phyloP scores from a whole-genome alignment of 345 rosid species.

The Cardamine occulta region DNA sequence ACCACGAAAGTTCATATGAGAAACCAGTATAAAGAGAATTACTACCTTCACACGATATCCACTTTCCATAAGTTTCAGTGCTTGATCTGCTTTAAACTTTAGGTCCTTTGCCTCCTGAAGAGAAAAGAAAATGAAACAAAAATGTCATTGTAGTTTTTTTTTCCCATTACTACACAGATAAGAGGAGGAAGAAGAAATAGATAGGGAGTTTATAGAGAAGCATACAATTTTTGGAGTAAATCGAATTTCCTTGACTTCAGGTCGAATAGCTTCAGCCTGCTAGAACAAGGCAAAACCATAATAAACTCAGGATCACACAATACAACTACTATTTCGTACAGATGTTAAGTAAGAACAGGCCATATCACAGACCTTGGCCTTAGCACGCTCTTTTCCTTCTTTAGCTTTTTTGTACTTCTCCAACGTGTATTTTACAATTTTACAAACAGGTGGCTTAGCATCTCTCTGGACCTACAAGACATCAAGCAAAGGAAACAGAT shows the following conservation, averaged over 20 bases:
- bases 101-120: slow-evolving; percentile 82
- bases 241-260: slow-evolving; percentile 70
- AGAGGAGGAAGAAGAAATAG: not conserved
- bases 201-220: slow-evolving; percentile 27
- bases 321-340: not conserved
- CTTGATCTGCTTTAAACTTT: slow-evolving; percentile 66
- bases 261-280: slow-evolving; percentile 42
- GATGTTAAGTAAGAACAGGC: not conserved
- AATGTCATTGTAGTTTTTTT: not conserved
- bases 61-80: slow-evolving; percentile 67
- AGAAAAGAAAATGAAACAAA: slow-evolving; percentile 14
- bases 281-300: slow-evolving; percentile 23
- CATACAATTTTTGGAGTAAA: slow-evolving; percentile 81
- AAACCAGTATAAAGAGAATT: slow-evolving; percentile 2
- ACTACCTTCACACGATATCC: slow-evolving; percentile 94
- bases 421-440: slow-evolving; percentile 39
- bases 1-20: not conserved
- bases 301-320: slow-evolving; percentile 23
- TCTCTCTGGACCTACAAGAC: slow-evolving; percentile 41
- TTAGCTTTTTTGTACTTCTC: slow-evolving; percentile 44
- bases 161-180: not conserved
- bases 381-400: slow-evolving; percentile 45
- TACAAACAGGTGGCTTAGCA: slow-evolving; percentile 47
- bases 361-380: slow-evolving; percentile 43
- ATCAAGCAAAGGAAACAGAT: not conserved